A percentile compares a stretch with the other conserved stretches of the same genome.
These are phyloP conservation scores for Anthoceros angustus DNA, from an alignment of 225 moss, liverwort and hornwort genomes.

Conservation along the genomic window DNA sequence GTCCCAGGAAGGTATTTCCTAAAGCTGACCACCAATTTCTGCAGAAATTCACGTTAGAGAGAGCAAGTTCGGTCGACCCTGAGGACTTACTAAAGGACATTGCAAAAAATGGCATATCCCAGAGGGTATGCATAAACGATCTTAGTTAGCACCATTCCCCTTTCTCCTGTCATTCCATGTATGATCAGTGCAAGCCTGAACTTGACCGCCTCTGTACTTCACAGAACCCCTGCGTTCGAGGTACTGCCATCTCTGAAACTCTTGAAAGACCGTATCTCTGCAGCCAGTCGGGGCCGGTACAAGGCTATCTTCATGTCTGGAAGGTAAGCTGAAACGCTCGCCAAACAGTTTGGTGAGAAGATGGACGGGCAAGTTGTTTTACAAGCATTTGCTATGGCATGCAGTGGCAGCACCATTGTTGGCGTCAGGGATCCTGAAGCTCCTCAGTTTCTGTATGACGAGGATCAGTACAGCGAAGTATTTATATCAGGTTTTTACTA, in stretches of 20 bases:
- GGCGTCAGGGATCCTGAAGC: constrained; percentile 65
- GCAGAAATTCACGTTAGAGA: constrained; percentile 48
- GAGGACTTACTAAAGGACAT: constrained; percentile 45
- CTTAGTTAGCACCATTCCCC: constrained; percentile 28
- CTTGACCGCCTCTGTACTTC: background rate
- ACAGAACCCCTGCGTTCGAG: constrained; percentile 72
- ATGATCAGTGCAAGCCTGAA: background rate
- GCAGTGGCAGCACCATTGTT: constrained; percentile 81
- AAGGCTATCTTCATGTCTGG: constrained; percentile 88
- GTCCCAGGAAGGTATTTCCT: background rate
- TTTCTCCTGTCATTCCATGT: too few relatives aligned
- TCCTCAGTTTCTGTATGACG: constrained; percentile 62
- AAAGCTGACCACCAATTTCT: constrained; percentile 8
- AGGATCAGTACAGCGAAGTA: constrained; percentile 55
- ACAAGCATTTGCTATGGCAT: constrained; percentile 2
- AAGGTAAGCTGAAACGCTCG: constrained; percentile 23
- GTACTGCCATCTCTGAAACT: constrained; percentile 54
- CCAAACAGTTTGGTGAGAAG: background rate
- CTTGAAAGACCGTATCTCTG: constrained; percentile 55
- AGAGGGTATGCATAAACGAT: constrained; percentile 61
- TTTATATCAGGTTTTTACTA: constrained; percentile 56
- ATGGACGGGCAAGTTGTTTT: background rate
- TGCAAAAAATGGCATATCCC: constrained; percentile 49
- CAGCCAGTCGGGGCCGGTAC: constrained; percentile 69
- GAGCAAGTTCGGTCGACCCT: constrained; percentile 41